Base-by-base conservation (phyloP, 192 early-diverging fungal species). In the Entomortierella chlamydospora region DNA sequence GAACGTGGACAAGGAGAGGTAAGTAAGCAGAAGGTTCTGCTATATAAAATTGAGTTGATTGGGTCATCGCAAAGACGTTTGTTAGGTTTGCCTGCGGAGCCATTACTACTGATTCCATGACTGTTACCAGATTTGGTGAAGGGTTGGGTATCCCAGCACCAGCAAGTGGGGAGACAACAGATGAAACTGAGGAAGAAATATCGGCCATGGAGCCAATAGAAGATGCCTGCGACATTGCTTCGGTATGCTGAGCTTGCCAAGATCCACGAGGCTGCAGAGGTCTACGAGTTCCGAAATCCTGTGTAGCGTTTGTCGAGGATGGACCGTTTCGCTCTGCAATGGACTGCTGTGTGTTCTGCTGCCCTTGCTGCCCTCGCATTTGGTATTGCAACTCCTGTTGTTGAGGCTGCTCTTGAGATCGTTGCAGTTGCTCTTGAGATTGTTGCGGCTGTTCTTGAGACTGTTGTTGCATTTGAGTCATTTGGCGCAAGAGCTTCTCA, bases 1-100 rank as follows among this genome's bases (percentile, higher is more conserved):
- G 69, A 26, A 43, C 47, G 39, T 71, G 60, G 12, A 59, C 60
- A 10, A 62, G 41, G n/a, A 71, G 53, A 0, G 69, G 69, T 9
- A 71, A 33, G 28, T 53, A 71, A 6, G 56, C 20, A 9, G 45
- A 57, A 2, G 68, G 41, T 37, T 71, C 69, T 0, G 69, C 30
- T n/a, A 55, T 41, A 31, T 62, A 54, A 34, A 31, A 42, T n/a
- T 37, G 60, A 2, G 49, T 34, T n/a, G 23, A 47, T 45, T 60
- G 52, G 2, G 53, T 28, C 39, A 57, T 30, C n/a, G 51, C 18
- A 54, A 66, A 66, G 20, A 66, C 50, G 11, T 29, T 28, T 41
- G 64, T 42, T 13, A 56, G 15, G 41, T 56, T 66, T 37, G 28
- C 6, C n/a, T 28, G 39, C 18, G 18, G 51, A 12, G 2, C 57